phyloP scores from a whole-genome alignment of 768 basidiomycete species.

The Suillus hirtellus region DNA sequence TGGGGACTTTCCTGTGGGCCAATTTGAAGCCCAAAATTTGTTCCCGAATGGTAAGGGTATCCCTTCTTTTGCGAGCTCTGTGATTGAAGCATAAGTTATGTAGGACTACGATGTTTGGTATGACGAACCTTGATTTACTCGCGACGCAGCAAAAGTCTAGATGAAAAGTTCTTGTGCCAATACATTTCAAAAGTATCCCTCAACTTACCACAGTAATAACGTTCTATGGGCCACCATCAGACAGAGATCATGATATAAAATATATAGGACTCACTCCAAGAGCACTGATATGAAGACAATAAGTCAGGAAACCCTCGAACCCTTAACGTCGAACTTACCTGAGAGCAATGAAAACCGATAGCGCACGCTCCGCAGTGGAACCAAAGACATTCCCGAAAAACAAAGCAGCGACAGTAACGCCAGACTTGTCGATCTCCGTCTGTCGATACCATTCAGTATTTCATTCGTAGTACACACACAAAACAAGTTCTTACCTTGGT shows the following conservation, averaged over 20 bases:
- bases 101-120: neutral
- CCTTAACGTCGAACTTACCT: constrained; percentile 35
- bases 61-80: constrained; percentile 63
- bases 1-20: constrained; percentile 59
- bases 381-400: constrained; percentile 66
- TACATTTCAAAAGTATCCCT: neutral
- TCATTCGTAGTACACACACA: neutral
- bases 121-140: constrained; percentile 50
- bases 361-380: constrained; percentile 46
- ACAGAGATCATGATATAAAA: neutral
- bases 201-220: constrained; percentile 34
- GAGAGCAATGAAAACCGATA: constrained; percentile 59
- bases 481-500: constrained; percentile 20
- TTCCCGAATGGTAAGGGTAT: constrained; percentile 62
- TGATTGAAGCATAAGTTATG: neutral
- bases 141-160: constrained; percentile 51
- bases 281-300: constrained; percentile 29
- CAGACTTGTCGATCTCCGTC: constrained; percentile 46
- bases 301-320: neutral
- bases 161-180: neutral
- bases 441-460: constrained; percentile 15
- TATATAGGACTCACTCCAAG: constrained; percentile 30
- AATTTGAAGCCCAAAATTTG: constrained; percentile 61
- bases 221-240: constrained; percentile 18
- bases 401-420: constrained; percentile 58